Evolutionary conservation across 345 rosid genomes (phyloP), one percentile per base, ranked within the genome.

Genomic region (Pugionium cornutum): DNA sequence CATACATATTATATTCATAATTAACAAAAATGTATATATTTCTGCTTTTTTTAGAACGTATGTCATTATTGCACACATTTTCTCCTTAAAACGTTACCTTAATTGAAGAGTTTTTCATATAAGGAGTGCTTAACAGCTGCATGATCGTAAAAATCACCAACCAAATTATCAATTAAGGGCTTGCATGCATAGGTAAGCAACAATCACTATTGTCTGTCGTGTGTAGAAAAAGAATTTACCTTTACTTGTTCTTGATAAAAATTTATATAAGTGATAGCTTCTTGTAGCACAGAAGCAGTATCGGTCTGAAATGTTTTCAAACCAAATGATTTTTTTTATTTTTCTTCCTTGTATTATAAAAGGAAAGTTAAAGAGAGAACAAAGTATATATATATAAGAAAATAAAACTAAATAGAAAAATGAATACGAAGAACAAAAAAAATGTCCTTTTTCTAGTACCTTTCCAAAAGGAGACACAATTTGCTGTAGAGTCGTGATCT

Each of bases 401-500:
- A 28, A 4, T 36, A 9, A 28, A 28, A 60, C 2, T 37, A 37
- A 37, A 37, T 18, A 37, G 41, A 30, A 39, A 39, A 39, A 39
- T 1, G 0, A 29, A 41, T 26, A 26, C 30, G 31, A 27, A 47
- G 31, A 62, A 51, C 27, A 43, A 70, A 5, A 4, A 52, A 47
- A 5, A 67, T 29, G 67, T 18, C 26, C 27, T 37, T 43, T 46
- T 70, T 5, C 47, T 57, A 18, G 61, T 61, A 90, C 97, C 98
- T 86, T 88, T 72, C 98, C 98, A 70, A 85, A 91, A n/a, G 98
- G 98, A 55, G 98, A 86, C 77, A 91, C 98, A 70, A 91, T 91
- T 78, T 91, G 98, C 71, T 91, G 98, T 67, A 91, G 89, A 77
- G 88, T 83, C 5, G 94, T 86, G 81, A 91, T 84, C 79, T 76